Conservation (phyloP, 164 flowering plant genomes). For the Vitis rotundifolia region DNA sequence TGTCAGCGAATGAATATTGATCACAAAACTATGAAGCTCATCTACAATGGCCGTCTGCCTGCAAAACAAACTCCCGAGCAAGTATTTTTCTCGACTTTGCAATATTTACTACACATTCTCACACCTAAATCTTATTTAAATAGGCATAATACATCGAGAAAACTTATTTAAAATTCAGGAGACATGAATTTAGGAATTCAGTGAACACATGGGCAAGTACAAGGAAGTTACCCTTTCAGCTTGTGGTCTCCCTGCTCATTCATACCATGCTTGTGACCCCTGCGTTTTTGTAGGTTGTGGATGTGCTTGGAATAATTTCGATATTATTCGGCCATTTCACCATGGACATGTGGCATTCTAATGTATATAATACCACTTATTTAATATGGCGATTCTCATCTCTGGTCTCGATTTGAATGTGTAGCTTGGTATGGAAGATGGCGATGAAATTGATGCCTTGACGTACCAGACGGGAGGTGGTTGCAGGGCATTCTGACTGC, state of each 20-base stretch:
- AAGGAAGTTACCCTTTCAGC: background rate
- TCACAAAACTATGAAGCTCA: background rate
- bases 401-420: background rate
- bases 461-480: constrained; percentile 11
- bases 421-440: constrained; percentile 14
- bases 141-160: no score
- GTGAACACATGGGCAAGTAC: background rate
- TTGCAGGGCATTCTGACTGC: background rate
- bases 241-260: background rate
- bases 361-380: background rate
- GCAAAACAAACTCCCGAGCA: background rate
- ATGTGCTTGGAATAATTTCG: background rate
- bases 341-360: background rate
- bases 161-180: background rate
- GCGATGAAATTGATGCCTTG: constrained; percentile 20
- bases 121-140: background rate
- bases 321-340: background rate
- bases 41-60: background rate
- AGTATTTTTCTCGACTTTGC: background rate
- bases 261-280: background rate
- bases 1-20: background rate
- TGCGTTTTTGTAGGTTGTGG: no score
- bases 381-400: background rate
- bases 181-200: no score
- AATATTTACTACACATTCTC: background rate